Base-by-base conservation (phyloP, 768 basidiomycete species). In the Rhodosporidiobolus sp. region DNA sequence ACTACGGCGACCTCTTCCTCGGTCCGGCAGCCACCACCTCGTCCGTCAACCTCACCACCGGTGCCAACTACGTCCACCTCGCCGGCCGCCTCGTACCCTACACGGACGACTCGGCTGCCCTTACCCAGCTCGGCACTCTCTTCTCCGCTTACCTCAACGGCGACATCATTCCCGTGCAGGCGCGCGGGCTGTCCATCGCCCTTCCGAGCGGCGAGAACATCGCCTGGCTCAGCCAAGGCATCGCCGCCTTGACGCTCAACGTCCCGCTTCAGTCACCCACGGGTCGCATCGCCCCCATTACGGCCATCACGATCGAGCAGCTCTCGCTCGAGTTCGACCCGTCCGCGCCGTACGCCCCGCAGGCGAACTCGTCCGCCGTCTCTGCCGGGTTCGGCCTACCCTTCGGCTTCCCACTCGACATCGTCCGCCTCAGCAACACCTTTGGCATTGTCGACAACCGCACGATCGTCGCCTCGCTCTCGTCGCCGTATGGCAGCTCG, bases 131-230 rank as follows among this genome's bases (percentile, higher is more conserved):
- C 58, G 88, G 88, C 12, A 79, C 85, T 64, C 82, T 90, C 53
- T 90, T 90, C 80, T 89, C 88, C 24, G 85, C 86, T 58, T 90
- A 89, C 78, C 82, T 91, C 73, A 90, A 91, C 76, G 84, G 87
- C 32, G 85, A 86, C 32, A 79, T 76, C 26, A 86, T 88, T 7
- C 84, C 82, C 7, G 87, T 90, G 49, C 78, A 87, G 67, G 89
- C 88, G 3, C 83, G 81, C 20, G 89, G 89, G 24, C 79, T 81
- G 61, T 87, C 87, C 30, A 87, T 88, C 17, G 78, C 85, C 7
- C 88, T 88, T 72, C 59, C 80, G 6, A 87, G 89, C 78, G 86
- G 86, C 35, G 80, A 85, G 20, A 76, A 80, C 9, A 85, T 90
- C 67, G 85, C 86, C 14, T 91, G 89, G 89, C 85, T 91, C 24